Percentiles rank a stretch among this genome's conserved stretches.
These are phyloP conservation scores for Coemansia erecta DNA, from an alignment of 192 early-diverging fungal species.

Conservation along the genomic window DNA sequence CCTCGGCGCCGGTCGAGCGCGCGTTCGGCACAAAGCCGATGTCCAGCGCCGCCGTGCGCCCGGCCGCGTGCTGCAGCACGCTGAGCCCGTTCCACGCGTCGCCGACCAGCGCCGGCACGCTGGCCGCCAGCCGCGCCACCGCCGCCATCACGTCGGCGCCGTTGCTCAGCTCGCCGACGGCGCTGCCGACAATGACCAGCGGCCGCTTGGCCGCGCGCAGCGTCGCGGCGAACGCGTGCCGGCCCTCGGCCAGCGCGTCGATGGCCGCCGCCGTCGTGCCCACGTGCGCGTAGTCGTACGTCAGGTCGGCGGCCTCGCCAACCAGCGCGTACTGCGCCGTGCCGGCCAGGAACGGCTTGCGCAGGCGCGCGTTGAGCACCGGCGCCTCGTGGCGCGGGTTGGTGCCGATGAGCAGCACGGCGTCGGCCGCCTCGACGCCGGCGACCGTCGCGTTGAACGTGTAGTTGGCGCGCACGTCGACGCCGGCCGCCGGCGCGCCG, in stretches of 20 bases:
- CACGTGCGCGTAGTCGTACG: slow-evolving; percentile 89
- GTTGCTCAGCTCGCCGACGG: slow-evolving; percentile 66
- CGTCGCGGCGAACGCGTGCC: slow-evolving; percentile 69
- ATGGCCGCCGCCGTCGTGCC: slow-evolving; percentile 65
- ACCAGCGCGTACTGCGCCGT: slow-evolving; percentile 78
- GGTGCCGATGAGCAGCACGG: slow-evolving; percentile 84
- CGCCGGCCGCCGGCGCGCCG: slow-evolving; percentile 50
- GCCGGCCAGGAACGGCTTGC: slow-evolving; percentile 88
- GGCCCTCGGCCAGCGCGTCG: slow-evolving; percentile 66
- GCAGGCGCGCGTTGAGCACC: slow-evolving; percentile 92
- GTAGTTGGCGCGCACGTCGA: slow-evolving; percentile 90
- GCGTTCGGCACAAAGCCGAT: slow-evolving; percentile 76
- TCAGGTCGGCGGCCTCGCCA: slow-evolving; percentile 75
- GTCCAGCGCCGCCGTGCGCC: slow-evolving; percentile 86
- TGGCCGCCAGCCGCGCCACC: slow-evolving; percentile 72
- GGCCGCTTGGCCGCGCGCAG: slow-evolving; percentile 87
- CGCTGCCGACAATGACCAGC: slow-evolving; percentile 84
- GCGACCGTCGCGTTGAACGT: slow-evolving; percentile 78
- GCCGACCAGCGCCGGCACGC: slow-evolving; percentile 67
- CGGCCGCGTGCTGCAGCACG: slow-evolving; percentile 84
- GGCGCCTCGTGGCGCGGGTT: slow-evolving; percentile 97
- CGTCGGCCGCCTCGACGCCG: slow-evolving; percentile 92
- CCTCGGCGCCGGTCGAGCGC: slow-evolving; percentile 24
- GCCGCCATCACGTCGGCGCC: slow-evolving; percentile 69
- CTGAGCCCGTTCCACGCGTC: slow-evolving; percentile 88